Percentiles rank a stretch among this genome's conserved stretches.
Conservation (phyloP, 805 yeast species). For the Metschnikowia noctiluminum region DNA sequence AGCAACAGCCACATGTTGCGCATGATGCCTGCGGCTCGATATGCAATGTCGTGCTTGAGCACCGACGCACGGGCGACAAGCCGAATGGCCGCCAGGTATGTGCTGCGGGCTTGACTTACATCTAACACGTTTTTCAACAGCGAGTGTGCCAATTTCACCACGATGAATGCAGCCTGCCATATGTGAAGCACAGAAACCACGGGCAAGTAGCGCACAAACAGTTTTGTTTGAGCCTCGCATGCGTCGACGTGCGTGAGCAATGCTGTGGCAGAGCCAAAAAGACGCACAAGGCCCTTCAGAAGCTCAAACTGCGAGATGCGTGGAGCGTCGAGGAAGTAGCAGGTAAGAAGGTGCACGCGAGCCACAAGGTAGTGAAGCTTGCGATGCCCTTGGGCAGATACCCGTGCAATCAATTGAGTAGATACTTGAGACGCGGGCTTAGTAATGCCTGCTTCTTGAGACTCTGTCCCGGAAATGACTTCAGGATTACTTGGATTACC, state of each 20-base stretch:
- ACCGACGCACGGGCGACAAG: conserved; percentile 78
- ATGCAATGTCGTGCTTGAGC: conserved; percentile 87
- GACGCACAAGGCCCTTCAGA: conserved; percentile 67
- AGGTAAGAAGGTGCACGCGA: conserved; percentile 77
- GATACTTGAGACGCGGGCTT: too few species aligned
- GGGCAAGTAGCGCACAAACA: conserved; percentile 75
- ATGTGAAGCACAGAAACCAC: conserved; percentile 75
- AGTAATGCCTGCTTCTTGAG: too few species aligned
- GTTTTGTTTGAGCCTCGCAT: conserved; percentile 56
- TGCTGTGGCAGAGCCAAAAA: conserved; percentile 76
- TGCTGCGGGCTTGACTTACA: conserved; percentile 63
- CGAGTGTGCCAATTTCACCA: conserved; percentile 77
- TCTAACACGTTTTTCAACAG: conserved; percentile 66
- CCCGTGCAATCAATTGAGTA: not conserved
- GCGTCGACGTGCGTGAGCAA: conserved; percentile 63
- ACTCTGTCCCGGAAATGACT: too few species aligned
- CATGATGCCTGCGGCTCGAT: conserved; percentile 91
- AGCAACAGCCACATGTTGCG: conserved; percentile 89
- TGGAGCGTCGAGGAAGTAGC: conserved; percentile 69
- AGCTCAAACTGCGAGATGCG: conserved; percentile 55
- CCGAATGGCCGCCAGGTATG: conserved; percentile 64
- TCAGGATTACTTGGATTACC: too few species aligned
- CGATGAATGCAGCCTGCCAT: conserved; percentile 90
- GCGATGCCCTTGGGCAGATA: conserved; percentile 45
- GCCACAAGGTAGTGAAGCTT: conserved; percentile 67